A percentile compares a stretch with the other conserved stretches of the same genome.
Conservation (phyloP, 1,139 yeast genomes). For the Saccharomyces pastorianus region DNA sequence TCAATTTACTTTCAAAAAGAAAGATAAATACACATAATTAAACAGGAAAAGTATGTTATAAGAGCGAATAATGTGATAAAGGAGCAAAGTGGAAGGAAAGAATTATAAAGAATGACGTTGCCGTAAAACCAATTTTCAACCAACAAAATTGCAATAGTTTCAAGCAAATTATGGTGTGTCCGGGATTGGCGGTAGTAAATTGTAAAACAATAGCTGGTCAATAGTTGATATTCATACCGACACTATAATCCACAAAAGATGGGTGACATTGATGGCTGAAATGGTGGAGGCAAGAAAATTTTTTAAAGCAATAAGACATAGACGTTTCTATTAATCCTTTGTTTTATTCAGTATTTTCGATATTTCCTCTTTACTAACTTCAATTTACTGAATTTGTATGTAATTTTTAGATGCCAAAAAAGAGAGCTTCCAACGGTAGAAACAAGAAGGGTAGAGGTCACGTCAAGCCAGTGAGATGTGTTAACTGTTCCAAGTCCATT, state of each 20-base stretch:
- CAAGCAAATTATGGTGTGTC: not conserved
- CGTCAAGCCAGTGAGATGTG: slow-evolving; percentile 99
- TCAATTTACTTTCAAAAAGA: not conserved
- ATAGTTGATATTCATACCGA: not conserved
- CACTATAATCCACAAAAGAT: not conserved
- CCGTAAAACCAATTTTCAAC: not conserved
- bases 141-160: not conserved
- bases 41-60: not conserved
- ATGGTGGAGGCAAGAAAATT: not conserved
- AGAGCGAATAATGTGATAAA: not conserved
- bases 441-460: slow-evolving; percentile 99
- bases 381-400: slow-evolving; percentile 11
- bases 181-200: not conserved
- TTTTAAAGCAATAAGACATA: not conserved
- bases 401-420: slow-evolving; percentile 80
- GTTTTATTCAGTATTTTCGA: not conserved
- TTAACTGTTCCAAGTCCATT: slow-evolving; percentile 98
- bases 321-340: not conserved
- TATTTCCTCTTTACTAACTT: not conserved
- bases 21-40: not conserved
- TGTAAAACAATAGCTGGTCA: not conserved
- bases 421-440: slow-evolving; percentile 99
- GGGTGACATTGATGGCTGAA: not conserved
- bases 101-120: not conserved
- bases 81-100: not conserved